Base-by-base conservation (phyloP, 2,329 filamentous ascomycete species). In the Trichoderma hamatum region DNA sequence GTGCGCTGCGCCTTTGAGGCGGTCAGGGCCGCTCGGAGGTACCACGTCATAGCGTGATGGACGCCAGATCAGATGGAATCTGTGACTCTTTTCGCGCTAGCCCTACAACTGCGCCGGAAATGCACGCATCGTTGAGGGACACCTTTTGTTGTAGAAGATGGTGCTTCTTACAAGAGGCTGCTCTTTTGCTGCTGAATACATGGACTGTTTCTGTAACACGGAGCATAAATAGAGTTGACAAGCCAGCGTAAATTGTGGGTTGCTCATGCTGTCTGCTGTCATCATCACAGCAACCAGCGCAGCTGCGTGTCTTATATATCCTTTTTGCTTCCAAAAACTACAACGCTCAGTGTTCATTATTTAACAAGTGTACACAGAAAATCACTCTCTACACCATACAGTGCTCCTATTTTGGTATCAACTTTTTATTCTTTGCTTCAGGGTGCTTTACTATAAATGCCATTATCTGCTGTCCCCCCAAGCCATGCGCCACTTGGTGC, bases 401-500 rank as follows among this genome's bases (percentile, higher is more conserved):
- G 13, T 6, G 34, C 34, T 11, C 21, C 10, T n/a, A 24, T 24
- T 52, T 14, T 67, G 54, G 39, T 43, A 65, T 65, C 54, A 62
- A 60, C 55, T 69, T 54, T 65, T 65, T 54, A 34, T 65, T 46
- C 51, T 62, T 54, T 14, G 49, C 16, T 28, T 55, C 67, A 62
- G 39, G 36, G 66, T 56, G 34, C 58, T 56, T 32, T 59, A 61
- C 55, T 43, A 54, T 52, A 67, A 60, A 61, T 61, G 65, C 65
- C 49, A 60, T 67, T 67, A 61, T 67, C 36, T 59, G 56, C 64
- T 51, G 55, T 59, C 49, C 60, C 68, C 46, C 24, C 21, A 59
- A 49, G 51, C 56, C 46, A 61, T 46, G 61, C 68, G 60, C 68
- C 68, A 70, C 68, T 70, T 70, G 68, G 56, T 68, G 68, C 63